phyloP scores from a whole-genome alignment of 495 filamentous ascomycete genomes.

The Peziza echinospora region DNA sequence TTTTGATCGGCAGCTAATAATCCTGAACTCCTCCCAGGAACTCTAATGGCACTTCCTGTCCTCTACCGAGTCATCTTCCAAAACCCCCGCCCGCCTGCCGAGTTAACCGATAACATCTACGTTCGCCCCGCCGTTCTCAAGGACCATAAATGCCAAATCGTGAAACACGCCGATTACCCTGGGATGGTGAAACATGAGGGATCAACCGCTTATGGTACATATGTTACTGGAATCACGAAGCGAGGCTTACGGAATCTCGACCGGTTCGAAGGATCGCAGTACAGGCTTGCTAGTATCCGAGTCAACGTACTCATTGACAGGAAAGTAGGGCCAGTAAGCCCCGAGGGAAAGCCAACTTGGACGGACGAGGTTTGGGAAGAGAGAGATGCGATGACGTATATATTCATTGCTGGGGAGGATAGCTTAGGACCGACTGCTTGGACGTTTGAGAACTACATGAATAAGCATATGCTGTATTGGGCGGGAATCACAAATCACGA shows the following conservation, averaged over 20 bases:
- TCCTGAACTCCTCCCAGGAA: slow-evolving; percentile 20
- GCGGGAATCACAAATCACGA: no score
- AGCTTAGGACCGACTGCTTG: slow-evolving; percentile 16
- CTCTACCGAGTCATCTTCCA: slow-evolving; percentile 68
- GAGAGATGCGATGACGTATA: slow-evolving; percentile 4
- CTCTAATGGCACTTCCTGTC: slow-evolving; percentile 53
- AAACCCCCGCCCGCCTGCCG: slow-evolving; percentile 26
- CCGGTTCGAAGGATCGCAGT: slow-evolving; percentile 60
- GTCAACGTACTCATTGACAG: slow-evolving; percentile 31
- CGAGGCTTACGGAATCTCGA: slow-evolving; percentile 60
- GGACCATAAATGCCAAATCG: slow-evolving; percentile 46
- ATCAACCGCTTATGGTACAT: slow-evolving; percentile 52
- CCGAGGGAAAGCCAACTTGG: slow-evolving; percentile 1
- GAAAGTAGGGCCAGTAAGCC: slow-evolving; percentile 13
- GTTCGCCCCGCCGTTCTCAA: slow-evolving; percentile 58
- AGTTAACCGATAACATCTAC: slow-evolving; percentile 32
- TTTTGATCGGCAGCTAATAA: background rate
- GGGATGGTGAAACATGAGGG: slow-evolving; percentile 40
- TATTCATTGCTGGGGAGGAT: slow-evolving; percentile 16
- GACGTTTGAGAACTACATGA: slow-evolving; percentile 9
- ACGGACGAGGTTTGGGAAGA: slow-evolving; percentile 5
- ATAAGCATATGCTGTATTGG: background rate
- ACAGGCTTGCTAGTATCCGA: slow-evolving; percentile 38
- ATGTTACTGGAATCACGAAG: slow-evolving; percentile 56
- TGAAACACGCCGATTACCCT: slow-evolving; percentile 53